Conservation (phyloP, 1,139 yeast species). For the Yamadazyma kanchanaburiensis region DNA sequence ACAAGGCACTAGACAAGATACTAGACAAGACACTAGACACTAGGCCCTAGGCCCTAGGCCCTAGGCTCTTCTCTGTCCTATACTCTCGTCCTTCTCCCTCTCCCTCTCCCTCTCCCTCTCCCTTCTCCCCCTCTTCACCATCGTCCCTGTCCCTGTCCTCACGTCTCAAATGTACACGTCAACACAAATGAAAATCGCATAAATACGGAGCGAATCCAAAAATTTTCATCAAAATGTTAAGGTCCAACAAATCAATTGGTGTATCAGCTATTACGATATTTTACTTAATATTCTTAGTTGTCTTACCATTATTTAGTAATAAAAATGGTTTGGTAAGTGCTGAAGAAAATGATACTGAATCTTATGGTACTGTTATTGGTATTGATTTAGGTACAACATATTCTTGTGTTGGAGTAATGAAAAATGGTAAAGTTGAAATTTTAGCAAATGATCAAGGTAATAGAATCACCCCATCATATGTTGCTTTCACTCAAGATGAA, state of each 20-base stretch:
- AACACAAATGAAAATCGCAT: slow-evolving; percentile 5
- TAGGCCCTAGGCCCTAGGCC: too few species aligned
- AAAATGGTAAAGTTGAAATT: slow-evolving; percentile 86
- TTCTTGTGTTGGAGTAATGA: slow-evolving; percentile 94
- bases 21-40: too few species aligned
- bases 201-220: slow-evolving; percentile 5
- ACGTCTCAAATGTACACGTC: slow-evolving; percentile 11
- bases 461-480: slow-evolving; percentile 91
- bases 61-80: too few species aligned
- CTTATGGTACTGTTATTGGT: slow-evolving; percentile 79
- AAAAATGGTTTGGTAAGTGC: slow-evolving; percentile 28
- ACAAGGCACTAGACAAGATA: too few species aligned
- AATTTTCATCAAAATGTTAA: slow-evolving; percentile 16
- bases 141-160: too few species aligned
- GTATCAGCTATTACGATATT: slow-evolving; percentile 52
- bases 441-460: slow-evolving; percentile 95
- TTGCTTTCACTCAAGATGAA: slow-evolving; percentile 81
- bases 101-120: too few species aligned
- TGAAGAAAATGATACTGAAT: slow-evolving; percentile 40
- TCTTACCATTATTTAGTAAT: slow-evolving; percentile 57
- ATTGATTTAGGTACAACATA: slow-evolving; percentile 85
- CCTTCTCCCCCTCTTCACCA: too few species aligned
- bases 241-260: slow-evolving; percentile 32
- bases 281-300: slow-evolving; percentile 54
- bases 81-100: too few species aligned